Percentiles rank a stretch among this genome's conserved stretches.
These are phyloP conservation scores for Xylariaceae sp. DNA, from an alignment of 2,329 filamentous ascomycete species.

Conservation along the genomic window DNA sequence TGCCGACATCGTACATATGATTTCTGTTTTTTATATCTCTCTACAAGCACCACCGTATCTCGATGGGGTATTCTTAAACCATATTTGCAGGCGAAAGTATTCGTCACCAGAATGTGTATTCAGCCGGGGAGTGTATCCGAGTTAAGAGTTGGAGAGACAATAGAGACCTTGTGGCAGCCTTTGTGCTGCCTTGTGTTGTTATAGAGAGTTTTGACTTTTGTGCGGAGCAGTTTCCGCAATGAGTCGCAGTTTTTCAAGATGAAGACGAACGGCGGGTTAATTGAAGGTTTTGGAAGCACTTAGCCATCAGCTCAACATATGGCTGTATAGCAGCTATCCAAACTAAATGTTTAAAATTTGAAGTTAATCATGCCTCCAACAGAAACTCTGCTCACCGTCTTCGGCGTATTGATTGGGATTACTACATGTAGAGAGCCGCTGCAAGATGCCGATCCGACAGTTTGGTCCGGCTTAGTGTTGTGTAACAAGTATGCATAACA, in stretches of 20 bases:
- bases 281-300: not conserved
- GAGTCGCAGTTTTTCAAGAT: conserved; percentile 10
- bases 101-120: not conserved
- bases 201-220: not conserved
- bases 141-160: not conserved
- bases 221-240: conserved; percentile 1
- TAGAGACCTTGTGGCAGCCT: not conserved
- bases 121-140: not conserved
- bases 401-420: not conserved
- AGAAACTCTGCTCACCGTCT: not conserved
- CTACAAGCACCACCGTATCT: not conserved
- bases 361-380: not conserved
- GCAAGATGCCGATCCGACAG: conserved; percentile 18
- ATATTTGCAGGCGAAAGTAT: not conserved
- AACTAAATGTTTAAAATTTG: conserved; percentile 14
- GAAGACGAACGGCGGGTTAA: conserved; percentile 1
- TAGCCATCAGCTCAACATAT: not conserved
- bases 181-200: not conserved
- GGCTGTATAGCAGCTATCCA: too few species aligned
- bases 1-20: conserved; percentile 22
- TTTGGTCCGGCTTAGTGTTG: conserved; percentile 18
- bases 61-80: not conserved
- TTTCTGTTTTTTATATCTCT: not conserved
- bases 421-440: not conserved
- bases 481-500: conserved; percentile 16